Percentiles rank a stretch among this genome's conserved stretches.
phyloP scores from a whole-genome alignment of 345 rosid genomes.

The Pelargonium nanum region DNA sequence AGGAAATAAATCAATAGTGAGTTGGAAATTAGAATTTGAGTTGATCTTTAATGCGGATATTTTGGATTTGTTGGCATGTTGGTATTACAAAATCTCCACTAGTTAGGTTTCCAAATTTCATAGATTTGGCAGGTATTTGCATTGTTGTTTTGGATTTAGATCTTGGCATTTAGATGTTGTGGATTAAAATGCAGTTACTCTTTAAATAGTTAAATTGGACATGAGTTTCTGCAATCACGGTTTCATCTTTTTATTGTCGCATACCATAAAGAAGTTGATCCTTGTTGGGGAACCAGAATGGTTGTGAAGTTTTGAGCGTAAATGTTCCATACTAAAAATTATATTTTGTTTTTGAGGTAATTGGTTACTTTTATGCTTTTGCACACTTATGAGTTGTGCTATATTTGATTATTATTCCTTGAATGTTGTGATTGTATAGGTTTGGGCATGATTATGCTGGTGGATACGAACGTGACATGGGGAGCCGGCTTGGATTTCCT shows the following conservation, averaged over 20 bases:
- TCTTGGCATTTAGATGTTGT: background rate
- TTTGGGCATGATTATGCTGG: slow-evolving; percentile 70
- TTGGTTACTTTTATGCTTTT: background rate
- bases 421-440: slow-evolving; percentile 27
- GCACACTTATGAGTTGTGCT: background rate
- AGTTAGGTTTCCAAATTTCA: background rate
- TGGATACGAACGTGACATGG: slow-evolving; percentile 80
- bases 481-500: slow-evolving; percentile 59
- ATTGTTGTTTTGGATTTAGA: background rate
- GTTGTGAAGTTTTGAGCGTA: background rate
- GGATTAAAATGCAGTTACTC: background rate
- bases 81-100: background rate
- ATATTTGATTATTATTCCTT: background rate
- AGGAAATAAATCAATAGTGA: background rate
- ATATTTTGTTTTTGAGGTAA: background rate
- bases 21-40: background rate
- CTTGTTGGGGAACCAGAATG: background rate
- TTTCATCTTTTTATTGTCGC: background rate
- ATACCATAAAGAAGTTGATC: background rate
- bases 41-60: too few relatives aligned
- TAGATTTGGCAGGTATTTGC: background rate
- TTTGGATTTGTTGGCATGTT: background rate
- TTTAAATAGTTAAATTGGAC: too few relatives aligned
- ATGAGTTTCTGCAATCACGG: too few relatives aligned
- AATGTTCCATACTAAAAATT: background rate